Base-by-base conservation (phyloP, 805 yeast species). In the Candida koratica region DNA sequence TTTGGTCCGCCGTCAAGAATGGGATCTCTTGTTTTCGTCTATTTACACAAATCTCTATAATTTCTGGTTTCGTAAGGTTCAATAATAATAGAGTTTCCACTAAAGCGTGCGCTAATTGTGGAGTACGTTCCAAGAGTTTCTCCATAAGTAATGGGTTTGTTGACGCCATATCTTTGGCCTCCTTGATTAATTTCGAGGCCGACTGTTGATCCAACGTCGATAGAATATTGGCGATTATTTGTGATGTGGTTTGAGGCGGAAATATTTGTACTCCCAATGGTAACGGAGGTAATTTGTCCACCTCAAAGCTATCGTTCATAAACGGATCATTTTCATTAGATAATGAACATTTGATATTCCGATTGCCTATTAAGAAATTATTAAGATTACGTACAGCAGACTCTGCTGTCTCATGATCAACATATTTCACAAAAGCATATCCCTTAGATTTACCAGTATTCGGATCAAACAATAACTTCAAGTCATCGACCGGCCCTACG, bases 381-480 rank as follows among this genome's bases (percentile, higher is more conserved):
- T 85, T 84, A 44, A 90, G 64, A 60, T 90, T 90, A 43, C 97
- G 67, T 17, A 88, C 95, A 0, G 97, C 97, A 13, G 90, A 79
- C 2, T 85, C 78, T 4, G 96, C 96, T 0, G 96, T 84, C 48
- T 85, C 95, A 9, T 75, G 64, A 55, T 90, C 94, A 32, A 71
- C 74, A 55, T 84, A 90, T 49, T 84, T 89, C 12, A 90, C 81
- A 50, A 84, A 85, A 4, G 95, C 95, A 52, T 79, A 85, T 2
- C 97, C 97, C 57, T 83, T 87, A 6, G 96, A 85, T 52, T 79
- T 81, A 2, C 97, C 97, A 0, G 96, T 88, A 37, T 79, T 80
- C 28, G 84, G 81, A 56, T 90, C 97, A 55, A 89, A 86, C 56
- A 86, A 71, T 52, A 90, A 71, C 53, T 81, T 80, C 41, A 86